Conservation (phyloP, 2,329 filamentous ascomycete species). For the Colletotrichum sp. region DNA sequence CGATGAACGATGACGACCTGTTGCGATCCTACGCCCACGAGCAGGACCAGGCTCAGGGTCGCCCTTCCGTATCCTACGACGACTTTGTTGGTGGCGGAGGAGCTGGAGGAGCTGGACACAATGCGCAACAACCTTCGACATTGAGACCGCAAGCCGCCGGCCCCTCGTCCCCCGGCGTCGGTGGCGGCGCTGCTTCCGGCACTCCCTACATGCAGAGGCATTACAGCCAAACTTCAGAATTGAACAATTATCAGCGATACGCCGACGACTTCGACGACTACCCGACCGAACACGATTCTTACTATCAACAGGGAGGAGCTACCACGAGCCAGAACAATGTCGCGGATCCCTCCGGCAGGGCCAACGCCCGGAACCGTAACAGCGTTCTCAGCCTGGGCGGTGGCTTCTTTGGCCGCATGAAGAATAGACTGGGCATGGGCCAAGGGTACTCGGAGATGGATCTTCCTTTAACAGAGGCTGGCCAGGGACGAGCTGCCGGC, state of each 20-base stretch:
- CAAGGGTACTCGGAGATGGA: slow-evolving; percentile 97
- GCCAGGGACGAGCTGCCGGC: slow-evolving; percentile 48
- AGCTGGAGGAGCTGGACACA: background rate
- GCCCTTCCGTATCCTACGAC: slow-evolving; percentile 92
- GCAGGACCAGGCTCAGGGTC: slow-evolving; percentile 63
- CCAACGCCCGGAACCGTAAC: slow-evolving; percentile 77
- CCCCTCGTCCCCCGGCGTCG: slow-evolving; percentile 14
- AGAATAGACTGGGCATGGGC: slow-evolving; percentile 89
- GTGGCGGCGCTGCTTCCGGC: slow-evolving; percentile 30
- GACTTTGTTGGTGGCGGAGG: slow-evolving; percentile 78
- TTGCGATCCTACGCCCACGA: slow-evolving; percentile 77
- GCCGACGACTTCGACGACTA: slow-evolving; percentile 87
- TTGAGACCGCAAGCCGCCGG: slow-evolving; percentile 38
- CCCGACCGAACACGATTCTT: slow-evolving; percentile 77
- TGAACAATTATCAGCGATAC: slow-evolving; percentile 91
- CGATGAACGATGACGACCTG: slow-evolving; percentile 82
- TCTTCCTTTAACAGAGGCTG: slow-evolving; percentile 84
- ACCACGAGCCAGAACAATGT: slow-evolving; percentile 17
- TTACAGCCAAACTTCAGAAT: slow-evolving; percentile 77
- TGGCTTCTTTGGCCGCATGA: slow-evolving; percentile 84
- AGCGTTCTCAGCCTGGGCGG: slow-evolving; percentile 88
- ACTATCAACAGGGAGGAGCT: slow-evolving; percentile 75
- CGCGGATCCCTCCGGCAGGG: slow-evolving; percentile 28
- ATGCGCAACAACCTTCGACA: slow-evolving; percentile 50
- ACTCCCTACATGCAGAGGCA: slow-evolving; percentile 51